Base-by-base conservation (phyloP, 768 basidiomycete species). In the Boletus huronensis region DNA sequence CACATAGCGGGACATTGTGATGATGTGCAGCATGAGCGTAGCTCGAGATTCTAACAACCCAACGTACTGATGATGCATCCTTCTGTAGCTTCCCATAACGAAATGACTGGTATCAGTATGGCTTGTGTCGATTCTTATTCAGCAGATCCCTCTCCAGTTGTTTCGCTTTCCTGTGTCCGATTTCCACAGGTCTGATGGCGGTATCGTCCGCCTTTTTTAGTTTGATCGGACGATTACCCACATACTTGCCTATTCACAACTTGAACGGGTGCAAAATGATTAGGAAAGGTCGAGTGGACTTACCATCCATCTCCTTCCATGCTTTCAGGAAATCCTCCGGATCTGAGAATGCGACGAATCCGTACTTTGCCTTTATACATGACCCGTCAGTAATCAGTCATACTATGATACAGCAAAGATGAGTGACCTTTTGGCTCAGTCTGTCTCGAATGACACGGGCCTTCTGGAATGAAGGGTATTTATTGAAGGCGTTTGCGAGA, bases 301-400 rank as follows among this genome's bases (percentile, higher is more conserved):
- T 62, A 91, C 95, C 96, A 71, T 98, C 94, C 95, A 97, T 98
- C 71, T 98, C 95, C 70, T 98, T 98, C 96, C 96, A 99, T 17
- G 96, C 96, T 68, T 85, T 95, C 53, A 99, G 70, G 71, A 98
- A 98, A 70, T 99, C 97, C 73, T 99, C 97, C 0, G 97, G 97
- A 66, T 98, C 97, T 41, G 90, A 92, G 72, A 98, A 99, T 1
- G 93, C 93, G 26, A 98, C 93, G 66, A 99, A 99, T 4, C 95
- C 97, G 66, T 87, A 99, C 70, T 92, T 97, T 0, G 96, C 95
- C 93, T 96, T 52, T 2, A 60, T 21, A 50, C 14, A 41, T 25
- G 32, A 58, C 48, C 5, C 49, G 35, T 50, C 32, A 59, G 57
- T 38, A 19, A 58, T 35, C 23, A 17, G 28, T 21, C 36, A 38